phyloP scores from a whole-genome alignment of 495 filamentous ascomycete species.

The Cercophora samala region DNA sequence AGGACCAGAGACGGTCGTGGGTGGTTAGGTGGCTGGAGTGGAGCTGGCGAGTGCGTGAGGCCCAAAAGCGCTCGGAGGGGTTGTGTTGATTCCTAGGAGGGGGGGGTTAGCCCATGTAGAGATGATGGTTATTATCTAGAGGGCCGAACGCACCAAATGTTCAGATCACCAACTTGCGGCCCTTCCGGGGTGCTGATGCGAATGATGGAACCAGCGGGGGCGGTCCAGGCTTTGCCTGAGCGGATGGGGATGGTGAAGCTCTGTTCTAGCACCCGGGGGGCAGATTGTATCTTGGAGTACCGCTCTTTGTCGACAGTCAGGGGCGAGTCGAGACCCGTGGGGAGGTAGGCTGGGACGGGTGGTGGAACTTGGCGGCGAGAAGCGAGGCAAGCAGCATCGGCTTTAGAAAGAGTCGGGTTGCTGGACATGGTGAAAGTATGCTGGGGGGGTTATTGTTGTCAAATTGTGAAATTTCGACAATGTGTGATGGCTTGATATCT shows the following conservation, averaged over 20 bases:
- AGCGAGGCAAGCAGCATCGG: neutral
- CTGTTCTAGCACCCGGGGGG: slow-evolving; percentile 34
- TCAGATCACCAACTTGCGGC: slow-evolving; percentile 77
- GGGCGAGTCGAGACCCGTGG: slow-evolving; percentile 37
- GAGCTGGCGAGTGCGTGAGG: slow-evolving; percentile 70
- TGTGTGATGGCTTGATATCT: neutral
- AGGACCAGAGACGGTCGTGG: slow-evolving; percentile 71
- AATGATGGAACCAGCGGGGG: slow-evolving; percentile 60
- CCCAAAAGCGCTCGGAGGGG: slow-evolving; percentile 77
- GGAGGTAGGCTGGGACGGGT: slow-evolving; percentile 49
- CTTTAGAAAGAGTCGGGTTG: neutral
- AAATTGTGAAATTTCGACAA: neutral
- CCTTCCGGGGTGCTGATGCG: slow-evolving; percentile 70
- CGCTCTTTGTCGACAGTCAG: slow-evolving; percentile 43
- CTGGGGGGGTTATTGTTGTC: neutral
- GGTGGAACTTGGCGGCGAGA: slow-evolving; percentile 30
- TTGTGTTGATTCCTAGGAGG: slow-evolving; percentile 59
- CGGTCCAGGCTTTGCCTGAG: slow-evolving; percentile 63
- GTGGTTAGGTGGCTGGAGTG: slow-evolving; percentile 68
- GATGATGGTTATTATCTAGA: neutral
- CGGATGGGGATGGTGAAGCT: slow-evolving; percentile 51
- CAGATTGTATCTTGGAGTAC: slow-evolving; percentile 39
- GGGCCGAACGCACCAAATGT: slow-evolving; percentile 49
- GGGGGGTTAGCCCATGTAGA: neutral
- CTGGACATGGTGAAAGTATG: neutral